Base-by-base conservation (phyloP, 257 asterid species). In the Nemophila menziesii region DNA sequence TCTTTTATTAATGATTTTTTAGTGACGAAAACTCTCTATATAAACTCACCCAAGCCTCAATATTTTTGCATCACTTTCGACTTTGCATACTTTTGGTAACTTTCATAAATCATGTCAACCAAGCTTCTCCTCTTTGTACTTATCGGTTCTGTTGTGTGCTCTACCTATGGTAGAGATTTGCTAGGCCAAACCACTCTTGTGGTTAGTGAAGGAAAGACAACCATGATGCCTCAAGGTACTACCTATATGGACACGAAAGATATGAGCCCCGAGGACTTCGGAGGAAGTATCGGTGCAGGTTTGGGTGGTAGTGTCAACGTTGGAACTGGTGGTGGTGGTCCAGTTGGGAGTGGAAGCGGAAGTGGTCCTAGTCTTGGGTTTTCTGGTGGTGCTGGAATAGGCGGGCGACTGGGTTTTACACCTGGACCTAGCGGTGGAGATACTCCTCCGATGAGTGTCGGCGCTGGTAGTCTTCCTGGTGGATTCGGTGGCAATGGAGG, bases 231-330 rank as follows among this genome's bases (percentile, higher is more conserved):
- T 29, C 36, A 29, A 29, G 36, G 36, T 2, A 10, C 36, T 2
- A 13, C 36, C 36, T 2, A 29, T 29, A 5, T 7, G 36, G 36
- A 29, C 12, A 2, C 8, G 36, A 2, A 29, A 5, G 7, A 2
- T 5, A 29, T 7, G 3, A 7, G 36, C 12, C 12, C 12, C 2
- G 5, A 10, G 7, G 36, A 13, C 36, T 5, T 2, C 12, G 36
- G 36, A 7, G 36, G 12, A 7, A 49, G 77, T 10, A 56, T 61
- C 27, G 68, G 54, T 39, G 26, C 56, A 3, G 46, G 49, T 9
- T 39, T 52, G 19, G 72, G 69, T 5, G 54, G 66, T 33, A 68
- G 71, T 21, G 6, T 61, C 26, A 72, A 62, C 2, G 46, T 65
- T 17, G 69, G 57, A 5, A 64, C 45, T 2, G 52, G 77, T 20